phyloP scores from a whole-genome alignment of 306 rosid species.

The Medicago arabica region DNA sequence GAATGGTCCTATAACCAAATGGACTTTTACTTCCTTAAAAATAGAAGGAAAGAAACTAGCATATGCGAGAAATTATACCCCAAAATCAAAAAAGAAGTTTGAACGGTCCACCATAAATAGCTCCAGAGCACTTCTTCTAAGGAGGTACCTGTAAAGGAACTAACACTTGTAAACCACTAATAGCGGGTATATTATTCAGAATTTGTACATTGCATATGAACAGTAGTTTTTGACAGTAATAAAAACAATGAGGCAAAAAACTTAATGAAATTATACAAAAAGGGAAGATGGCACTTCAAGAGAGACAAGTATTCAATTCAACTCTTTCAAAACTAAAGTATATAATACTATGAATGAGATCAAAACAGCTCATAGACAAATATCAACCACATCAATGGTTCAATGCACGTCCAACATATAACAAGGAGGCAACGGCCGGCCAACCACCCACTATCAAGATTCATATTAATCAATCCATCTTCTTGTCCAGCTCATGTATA shows the following conservation, averaged over 20 bases:
- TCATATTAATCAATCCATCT: neutral
- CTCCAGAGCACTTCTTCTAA: slow-evolving; percentile 97
- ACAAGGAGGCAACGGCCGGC: neutral
- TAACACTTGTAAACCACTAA: slow-evolving; percentile 33
- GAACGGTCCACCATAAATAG: slow-evolving; percentile 97
- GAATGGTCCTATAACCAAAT: slow-evolving; percentile 10
- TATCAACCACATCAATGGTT: slow-evolving; percentile 26
- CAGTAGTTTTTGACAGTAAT: slow-evolving; percentile 12
- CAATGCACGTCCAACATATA: slow-evolving; percentile 11
- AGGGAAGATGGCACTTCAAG: slow-evolving; percentile 18
- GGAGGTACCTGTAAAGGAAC: slow-evolving; percentile 73
- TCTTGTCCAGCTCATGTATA: neutral
- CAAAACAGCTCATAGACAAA: slow-evolving; percentile 29
- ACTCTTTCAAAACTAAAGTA: slow-evolving; percentile 8
- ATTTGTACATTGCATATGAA: slow-evolving; percentile 20
- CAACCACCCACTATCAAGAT: neutral
- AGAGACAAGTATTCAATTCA: slow-evolving; percentile 19
- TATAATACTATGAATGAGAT: neutral
- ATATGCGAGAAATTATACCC: slow-evolving; percentile 61
- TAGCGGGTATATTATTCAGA: slow-evolving; percentile 1
- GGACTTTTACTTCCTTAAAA: slow-evolving; percentile 12
- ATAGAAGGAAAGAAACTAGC: slow-evolving; percentile 18
- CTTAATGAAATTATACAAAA: slow-evolving; percentile 2
- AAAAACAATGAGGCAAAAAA: slow-evolving; percentile 25
- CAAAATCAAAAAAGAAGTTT: slow-evolving; percentile 93